Conservation (phyloP, 179 eudicot species). For the Heliamphora pulchella region DNA sequence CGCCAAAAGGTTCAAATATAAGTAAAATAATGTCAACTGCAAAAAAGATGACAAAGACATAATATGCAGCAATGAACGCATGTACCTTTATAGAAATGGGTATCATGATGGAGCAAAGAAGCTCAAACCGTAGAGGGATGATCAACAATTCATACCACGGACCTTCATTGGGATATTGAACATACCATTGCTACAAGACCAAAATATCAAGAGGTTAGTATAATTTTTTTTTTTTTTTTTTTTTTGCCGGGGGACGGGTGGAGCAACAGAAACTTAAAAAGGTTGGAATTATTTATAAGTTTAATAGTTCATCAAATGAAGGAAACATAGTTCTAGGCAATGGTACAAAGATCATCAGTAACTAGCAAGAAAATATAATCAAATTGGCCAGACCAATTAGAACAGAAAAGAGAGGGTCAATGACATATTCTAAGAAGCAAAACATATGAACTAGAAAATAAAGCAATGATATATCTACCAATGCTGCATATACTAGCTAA, state of each 20-base stretch:
- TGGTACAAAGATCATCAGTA: too few species aligned
- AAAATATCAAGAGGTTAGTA: constrained; percentile 14
- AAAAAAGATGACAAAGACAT: background rate
- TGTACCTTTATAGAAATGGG: constrained; percentile 94
- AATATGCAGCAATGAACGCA: constrained; percentile 15
- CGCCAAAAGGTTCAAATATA: background rate
- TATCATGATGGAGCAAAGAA: constrained; percentile 97
- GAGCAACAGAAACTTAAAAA: background rate
- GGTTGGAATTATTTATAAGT: too few species aligned
- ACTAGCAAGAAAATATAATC: background rate
- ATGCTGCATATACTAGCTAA: background rate
- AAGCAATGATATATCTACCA: background rate
- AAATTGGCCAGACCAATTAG: background rate
- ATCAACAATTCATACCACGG: constrained; percentile 94
- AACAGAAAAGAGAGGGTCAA: background rate
- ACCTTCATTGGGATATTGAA: constrained; percentile 69
- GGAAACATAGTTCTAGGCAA: background rate
- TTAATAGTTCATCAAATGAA: background rate
- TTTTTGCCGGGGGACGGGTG: too few species aligned
- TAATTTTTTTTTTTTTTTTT: background rate
- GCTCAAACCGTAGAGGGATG: constrained; percentile 93
- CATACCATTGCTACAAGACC: constrained; percentile 88
- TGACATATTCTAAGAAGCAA: background rate
- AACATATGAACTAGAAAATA: background rate
- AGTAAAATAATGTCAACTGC: background rate